Evolutionary conservation across 2,329 filamentous ascomycete genomes (phyloP).

Genomic region (Paramyrothecium roridum): DNA sequence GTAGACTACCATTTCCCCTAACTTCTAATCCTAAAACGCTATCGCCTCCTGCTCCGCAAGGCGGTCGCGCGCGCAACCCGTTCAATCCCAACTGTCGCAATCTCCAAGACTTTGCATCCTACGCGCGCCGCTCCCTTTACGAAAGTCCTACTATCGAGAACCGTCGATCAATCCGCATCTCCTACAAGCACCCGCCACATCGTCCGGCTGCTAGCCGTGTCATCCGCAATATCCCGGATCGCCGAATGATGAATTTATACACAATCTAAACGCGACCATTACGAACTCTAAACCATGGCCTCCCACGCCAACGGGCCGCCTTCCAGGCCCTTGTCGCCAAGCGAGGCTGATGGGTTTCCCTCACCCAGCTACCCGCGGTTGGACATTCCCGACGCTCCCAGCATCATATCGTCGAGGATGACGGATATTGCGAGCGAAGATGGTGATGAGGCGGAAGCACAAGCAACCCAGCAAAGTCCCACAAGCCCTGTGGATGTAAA

Average conservation of each 20-base stretch:
- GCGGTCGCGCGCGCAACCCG: not conserved
- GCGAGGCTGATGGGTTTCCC: slow-evolving; percentile 35
- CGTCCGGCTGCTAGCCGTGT: not conserved
- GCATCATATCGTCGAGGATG: slow-evolving; percentile 70
- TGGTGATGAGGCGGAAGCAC: slow-evolving; percentile 39
- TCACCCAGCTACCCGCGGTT: slow-evolving; percentile 36
- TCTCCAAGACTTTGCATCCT: not conserved
- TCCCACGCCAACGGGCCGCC: slow-evolving; percentile 31
- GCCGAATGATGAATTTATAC: not conserved
- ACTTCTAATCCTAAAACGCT: not conserved
- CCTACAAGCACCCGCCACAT: not conserved
- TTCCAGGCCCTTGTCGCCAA: slow-evolving; percentile 30
- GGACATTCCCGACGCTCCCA: slow-evolving; percentile 50
- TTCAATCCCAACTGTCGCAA: not conserved
- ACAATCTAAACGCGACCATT: not conserved
- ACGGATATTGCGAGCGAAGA: slow-evolving; percentile 62
- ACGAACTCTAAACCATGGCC: slow-evolving; percentile 29
- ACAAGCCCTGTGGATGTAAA: slow-evolving; percentile 35
- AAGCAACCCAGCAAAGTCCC: slow-evolving; percentile 10
- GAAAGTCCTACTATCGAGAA: not conserved
- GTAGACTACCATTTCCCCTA: not conserved
- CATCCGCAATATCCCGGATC: not conserved
- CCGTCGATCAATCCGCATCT: not conserved
- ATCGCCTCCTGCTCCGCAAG: not conserved
- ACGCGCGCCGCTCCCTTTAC: not conserved